Percentiles rank a stretch among this genome's conserved stretches.
Evolutionary conservation across 495 filamentous ascomycete genomes (phyloP).

Genomic region (Aspergillus conjunctus): DNA sequence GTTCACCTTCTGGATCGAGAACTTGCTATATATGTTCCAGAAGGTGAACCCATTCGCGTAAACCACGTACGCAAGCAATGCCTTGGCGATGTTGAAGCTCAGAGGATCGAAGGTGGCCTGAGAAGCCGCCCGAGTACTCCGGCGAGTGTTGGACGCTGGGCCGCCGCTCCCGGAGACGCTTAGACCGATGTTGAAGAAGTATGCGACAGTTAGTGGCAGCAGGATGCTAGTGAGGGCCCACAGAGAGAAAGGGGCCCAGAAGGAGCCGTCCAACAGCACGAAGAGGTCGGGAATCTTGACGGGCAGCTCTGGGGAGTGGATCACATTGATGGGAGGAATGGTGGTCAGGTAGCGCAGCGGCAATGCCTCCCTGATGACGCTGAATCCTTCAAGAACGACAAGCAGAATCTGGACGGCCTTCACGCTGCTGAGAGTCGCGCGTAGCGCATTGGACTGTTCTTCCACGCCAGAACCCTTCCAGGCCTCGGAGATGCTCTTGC

Average conservation of each 20-base stretch:
- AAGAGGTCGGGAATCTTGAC: constrained; percentile 82
- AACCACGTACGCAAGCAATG: constrained; percentile 73
- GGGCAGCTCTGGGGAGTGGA: constrained; percentile 44
- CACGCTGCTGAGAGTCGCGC: constrained; percentile 64
- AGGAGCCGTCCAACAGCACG: constrained; percentile 68
- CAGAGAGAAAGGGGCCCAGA: constrained; percentile 80
- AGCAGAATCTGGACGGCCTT: constrained; percentile 69
- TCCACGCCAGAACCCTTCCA: constrained; percentile 50
- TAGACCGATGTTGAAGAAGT: constrained; percentile 82
- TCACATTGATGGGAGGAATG: constrained; percentile 58
- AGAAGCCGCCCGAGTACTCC: constrained; percentile 28
- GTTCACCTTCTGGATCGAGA: constrained; percentile 63
- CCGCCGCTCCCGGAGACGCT: constrained; percentile 38
- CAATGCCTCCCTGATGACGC: constrained; percentile 44
- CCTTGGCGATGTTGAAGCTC: constrained; percentile 86
- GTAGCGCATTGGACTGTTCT: constrained; percentile 51
- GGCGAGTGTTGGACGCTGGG: constrained; percentile 22
- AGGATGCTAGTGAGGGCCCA: constrained; percentile 75
- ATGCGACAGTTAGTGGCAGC: constrained; percentile 70
- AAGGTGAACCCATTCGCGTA: constrained; percentile 72
- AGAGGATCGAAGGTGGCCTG: constrained; percentile 76
- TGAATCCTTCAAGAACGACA: constrained; percentile 59
- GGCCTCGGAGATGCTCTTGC: constrained; percentile 47
- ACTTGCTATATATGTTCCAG: constrained; percentile 59
- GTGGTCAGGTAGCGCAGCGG: constrained; percentile 71